These are phyloP conservation scores for Cyberlindnera petersonii DNA, from an alignment of 805 yeast species.

Conservation along the genomic window DNA sequence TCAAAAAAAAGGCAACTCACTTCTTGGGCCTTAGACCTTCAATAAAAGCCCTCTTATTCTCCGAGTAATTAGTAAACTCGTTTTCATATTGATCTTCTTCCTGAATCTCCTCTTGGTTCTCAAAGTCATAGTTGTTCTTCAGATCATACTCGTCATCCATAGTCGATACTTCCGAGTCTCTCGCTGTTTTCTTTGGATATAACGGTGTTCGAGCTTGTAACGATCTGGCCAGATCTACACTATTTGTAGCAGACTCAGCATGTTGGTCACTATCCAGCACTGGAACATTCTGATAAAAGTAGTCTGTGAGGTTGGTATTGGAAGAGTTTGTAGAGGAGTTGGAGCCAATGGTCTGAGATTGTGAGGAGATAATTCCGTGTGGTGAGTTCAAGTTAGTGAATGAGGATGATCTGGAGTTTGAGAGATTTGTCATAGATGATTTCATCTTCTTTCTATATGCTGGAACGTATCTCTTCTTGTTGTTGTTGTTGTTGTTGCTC, in stretches of 20 bases:
- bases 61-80: slow-evolving; percentile 43
- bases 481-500: slow-evolving; percentile 8
- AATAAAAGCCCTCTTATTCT: slow-evolving; percentile 39
- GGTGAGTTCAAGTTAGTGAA: slow-evolving; percentile 17
- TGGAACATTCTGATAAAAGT: slow-evolving; percentile 27
- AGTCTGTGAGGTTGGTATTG: slow-evolving; percentile 26
- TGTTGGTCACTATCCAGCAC: slow-evolving; percentile 18
- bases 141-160: slow-evolving; percentile 26
- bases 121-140: slow-evolving; percentile 32
- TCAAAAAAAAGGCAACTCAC: too few relatives aligned
- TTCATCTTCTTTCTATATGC: slow-evolving; percentile 36
- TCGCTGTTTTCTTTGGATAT: slow-evolving; percentile 18
- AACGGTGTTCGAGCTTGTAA: slow-evolving; percentile 27
- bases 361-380: background rate
- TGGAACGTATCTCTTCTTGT: slow-evolving; percentile 30
- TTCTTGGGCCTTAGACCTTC: slow-evolving; percentile 38
- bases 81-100: slow-evolving; percentile 44
- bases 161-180: slow-evolving; percentile 17
- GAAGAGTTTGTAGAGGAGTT: slow-evolving; percentile 23
- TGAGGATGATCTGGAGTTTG: slow-evolving; percentile 24
- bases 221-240: slow-evolving; percentile 24
- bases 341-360: slow-evolving; percentile 17
- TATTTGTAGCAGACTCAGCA: slow-evolving; percentile 10
- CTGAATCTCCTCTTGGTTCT: slow-evolving; percentile 31
- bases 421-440: slow-evolving; percentile 22